Conservation (phyloP, 768 basidiomycete species). For the Harrya chromipes region DNA sequence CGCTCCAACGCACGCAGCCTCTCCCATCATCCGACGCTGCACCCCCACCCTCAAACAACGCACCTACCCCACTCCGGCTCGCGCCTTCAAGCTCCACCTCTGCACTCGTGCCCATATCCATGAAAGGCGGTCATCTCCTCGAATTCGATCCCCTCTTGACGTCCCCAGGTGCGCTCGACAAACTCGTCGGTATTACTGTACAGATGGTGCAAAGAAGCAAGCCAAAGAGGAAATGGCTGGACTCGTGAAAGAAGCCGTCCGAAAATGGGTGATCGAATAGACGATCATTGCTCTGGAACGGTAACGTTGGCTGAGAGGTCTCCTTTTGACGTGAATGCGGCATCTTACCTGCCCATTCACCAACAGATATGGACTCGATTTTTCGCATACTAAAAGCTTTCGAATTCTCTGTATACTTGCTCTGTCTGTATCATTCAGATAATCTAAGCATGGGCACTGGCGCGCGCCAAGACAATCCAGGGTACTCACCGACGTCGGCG, state of each 20-base stretch:
- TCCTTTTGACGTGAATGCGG: too few relatives aligned
- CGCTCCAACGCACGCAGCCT: constrained; percentile 46
- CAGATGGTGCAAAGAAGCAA: constrained; percentile 79
- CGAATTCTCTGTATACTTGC: too few relatives aligned
- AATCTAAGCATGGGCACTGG: background rate
- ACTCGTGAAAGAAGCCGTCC: constrained; percentile 67
- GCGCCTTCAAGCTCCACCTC: constrained; percentile 34
- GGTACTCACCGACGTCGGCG: constrained; percentile 51
- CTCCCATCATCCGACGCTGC: constrained; percentile 6
- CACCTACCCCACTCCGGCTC: background rate
- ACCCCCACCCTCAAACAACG: too few relatives aligned
- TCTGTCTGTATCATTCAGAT: too few relatives aligned
- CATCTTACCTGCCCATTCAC: too few relatives aligned
- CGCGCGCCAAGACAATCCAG: background rate
- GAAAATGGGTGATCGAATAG: constrained; percentile 67
- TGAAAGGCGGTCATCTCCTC: constrained; percentile 73
- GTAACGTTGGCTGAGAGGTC: too few relatives aligned
- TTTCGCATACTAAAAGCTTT: too few relatives aligned
- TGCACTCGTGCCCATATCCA: constrained; percentile 74
- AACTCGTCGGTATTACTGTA: constrained; percentile 74
- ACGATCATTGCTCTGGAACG: too few relatives aligned
- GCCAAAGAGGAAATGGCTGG: constrained; percentile 73
- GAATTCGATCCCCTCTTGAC: too few relatives aligned
- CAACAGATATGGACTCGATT: too few relatives aligned
- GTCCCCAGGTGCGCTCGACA: constrained; percentile 68